phyloP scores from a whole-genome alignment of 225 moss, liverwort and hornwort genomes.

The Neckera pumila region DNA sequence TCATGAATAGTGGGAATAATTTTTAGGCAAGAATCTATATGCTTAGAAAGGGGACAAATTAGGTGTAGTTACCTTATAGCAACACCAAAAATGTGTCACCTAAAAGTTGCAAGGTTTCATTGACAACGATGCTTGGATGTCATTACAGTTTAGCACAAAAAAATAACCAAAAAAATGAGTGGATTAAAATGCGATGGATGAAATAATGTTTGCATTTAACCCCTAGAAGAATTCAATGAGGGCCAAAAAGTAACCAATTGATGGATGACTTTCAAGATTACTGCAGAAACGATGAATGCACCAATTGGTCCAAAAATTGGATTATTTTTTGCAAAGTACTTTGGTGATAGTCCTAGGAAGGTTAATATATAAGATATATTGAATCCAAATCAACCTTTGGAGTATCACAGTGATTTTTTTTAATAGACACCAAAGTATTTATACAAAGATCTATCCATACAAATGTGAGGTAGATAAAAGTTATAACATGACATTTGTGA shows the following conservation, averaged over 20 bases:
- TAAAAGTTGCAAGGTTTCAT: background rate
- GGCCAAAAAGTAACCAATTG: accelerated
- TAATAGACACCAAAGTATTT: background rate
- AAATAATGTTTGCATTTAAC: background rate
- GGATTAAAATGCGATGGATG: accelerated
- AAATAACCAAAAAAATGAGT: background rate
- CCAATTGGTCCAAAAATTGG: background rate
- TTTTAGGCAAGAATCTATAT: no score
- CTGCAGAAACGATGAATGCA: background rate
- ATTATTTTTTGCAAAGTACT: background rate
- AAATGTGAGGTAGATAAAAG: background rate
- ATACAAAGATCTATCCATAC: background rate
- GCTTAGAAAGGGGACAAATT: no score
- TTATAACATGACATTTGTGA: background rate
- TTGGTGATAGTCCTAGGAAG: background rate
- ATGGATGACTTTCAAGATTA: background rate
- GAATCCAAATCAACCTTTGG: background rate
- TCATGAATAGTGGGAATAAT: no score
- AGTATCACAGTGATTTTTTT: accelerated
- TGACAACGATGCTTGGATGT: background rate
- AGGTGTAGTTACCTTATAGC: background rate
- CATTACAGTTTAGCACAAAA: background rate
- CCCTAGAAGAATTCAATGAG: accelerated
- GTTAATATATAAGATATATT: background rate
- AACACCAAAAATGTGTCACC: background rate